Conservation (phyloP, 441 rosid genomes). For the Sinapis alba region DNA sequence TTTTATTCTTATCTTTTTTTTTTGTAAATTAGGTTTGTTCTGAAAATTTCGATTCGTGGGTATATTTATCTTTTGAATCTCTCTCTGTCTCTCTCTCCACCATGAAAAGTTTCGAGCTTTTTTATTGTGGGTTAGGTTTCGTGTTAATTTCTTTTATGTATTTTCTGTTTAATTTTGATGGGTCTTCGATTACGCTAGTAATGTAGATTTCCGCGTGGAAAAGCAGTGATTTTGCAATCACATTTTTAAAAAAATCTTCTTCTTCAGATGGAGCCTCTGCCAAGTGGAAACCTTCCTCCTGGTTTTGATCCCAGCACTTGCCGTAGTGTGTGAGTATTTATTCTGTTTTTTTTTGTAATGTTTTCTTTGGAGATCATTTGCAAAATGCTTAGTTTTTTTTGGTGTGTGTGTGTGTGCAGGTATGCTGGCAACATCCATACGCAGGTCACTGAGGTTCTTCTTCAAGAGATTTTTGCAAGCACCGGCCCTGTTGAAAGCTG, state of each 20-base stretch:
- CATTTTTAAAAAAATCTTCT: neutral
- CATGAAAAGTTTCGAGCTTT: conserved; percentile 8
- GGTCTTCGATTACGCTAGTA: neutral
- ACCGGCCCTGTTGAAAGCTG: conserved; percentile 92
- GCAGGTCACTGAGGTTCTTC: conserved; percentile 89
- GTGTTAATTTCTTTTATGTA: conserved; percentile 6
- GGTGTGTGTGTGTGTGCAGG: conserved; percentile 44
- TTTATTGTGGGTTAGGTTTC: conserved; percentile 12
- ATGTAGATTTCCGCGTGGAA: neutral
- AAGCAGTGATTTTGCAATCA: conserved; percentile 15
- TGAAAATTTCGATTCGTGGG: neutral
- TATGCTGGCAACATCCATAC: conserved; percentile 96
- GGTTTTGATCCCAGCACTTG: conserved; percentile 43
- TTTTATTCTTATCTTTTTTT: too few species aligned
- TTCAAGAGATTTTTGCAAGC: conserved; percentile 93
- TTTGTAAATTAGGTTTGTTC: neutral
- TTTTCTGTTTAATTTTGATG: conserved; percentile 7
- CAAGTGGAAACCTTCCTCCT: conserved; percentile 45
- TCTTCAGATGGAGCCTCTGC: conserved; percentile 39
- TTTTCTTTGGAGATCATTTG: neutral
- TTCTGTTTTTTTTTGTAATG: neutral
- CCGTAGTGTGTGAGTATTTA: conserved; percentile 44
- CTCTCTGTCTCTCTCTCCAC: neutral
- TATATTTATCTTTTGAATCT: neutral
- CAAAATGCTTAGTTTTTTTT: neutral